Percentiles rank a stretch among this genome's conserved stretches.
phyloP scores from a whole-genome alignment of 2,329 filamentous ascomycete genomes.

The Pseudogymnoascus sp. region DNA sequence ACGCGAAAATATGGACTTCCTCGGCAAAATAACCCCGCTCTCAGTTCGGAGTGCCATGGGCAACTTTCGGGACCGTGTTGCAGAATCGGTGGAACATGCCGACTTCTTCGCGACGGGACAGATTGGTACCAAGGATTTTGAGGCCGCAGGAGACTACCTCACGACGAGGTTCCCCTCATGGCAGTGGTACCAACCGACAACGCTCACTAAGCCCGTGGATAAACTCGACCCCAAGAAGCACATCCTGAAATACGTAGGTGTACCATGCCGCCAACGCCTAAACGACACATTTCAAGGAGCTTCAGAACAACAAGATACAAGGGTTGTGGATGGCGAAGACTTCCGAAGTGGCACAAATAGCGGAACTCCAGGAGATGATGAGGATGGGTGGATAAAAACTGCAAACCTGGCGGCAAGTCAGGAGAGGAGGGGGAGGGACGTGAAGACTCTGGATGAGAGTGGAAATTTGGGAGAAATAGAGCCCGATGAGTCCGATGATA shows the following conservation, averaged over 20 bases:
- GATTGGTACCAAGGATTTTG: slow-evolving; percentile 95
- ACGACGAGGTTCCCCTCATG: slow-evolving; percentile 99
- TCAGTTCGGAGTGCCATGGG: neutral
- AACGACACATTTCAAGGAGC: slow-evolving; percentile 91
- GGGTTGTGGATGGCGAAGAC: slow-evolving; percentile 73
- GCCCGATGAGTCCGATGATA: slow-evolving; percentile 69
- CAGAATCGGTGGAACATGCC: neutral
- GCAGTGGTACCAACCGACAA: slow-evolving; percentile 57
- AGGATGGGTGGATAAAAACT: slow-evolving; percentile 88
- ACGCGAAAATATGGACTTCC: neutral
- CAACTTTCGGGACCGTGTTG: neutral
- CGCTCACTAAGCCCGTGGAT: neutral
- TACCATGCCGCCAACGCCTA: slow-evolving; percentile 85
- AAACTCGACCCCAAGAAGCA: slow-evolving; percentile 55
- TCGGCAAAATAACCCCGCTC: neutral
- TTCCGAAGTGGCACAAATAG: slow-evolving; percentile 41
- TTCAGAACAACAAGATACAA: slow-evolving; percentile 68
- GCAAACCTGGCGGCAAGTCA: slow-evolving; percentile 71
- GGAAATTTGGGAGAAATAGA: slow-evolving; percentile 75
- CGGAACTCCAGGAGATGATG: slow-evolving; percentile 50
- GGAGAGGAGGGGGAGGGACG: slow-evolving; percentile 70
- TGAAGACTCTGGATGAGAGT: slow-evolving; percentile 80
- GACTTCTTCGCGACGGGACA: slow-evolving; percentile 57
- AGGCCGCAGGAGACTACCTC: slow-evolving; percentile 91
- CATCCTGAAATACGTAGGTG: slow-evolving; percentile 93